Evolutionary conservation across 1,284 basidiomycete genomes (phyloP), one percentile per base, ranked within the genome.

Genomic region (Leucoagaricus sp.): DNA sequence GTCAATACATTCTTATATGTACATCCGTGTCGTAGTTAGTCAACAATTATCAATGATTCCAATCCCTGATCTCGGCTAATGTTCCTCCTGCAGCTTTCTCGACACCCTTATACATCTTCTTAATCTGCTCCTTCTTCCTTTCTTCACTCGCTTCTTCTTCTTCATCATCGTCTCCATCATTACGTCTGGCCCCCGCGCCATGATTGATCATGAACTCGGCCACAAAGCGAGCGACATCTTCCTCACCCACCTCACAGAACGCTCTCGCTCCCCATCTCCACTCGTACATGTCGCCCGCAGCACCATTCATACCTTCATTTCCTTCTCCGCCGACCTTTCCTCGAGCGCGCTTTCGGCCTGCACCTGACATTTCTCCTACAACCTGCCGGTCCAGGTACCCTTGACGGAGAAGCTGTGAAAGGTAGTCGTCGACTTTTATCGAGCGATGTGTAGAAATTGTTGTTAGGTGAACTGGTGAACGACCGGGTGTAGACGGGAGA

Each of bases 241-340:
- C 70, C 67, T 93, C 90, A 4, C 89, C 87, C 1, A 93, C 79
- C 68, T 93, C 90, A 47, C 80, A 78, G 42, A 83, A 75, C 5
- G 90, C 85, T n/a, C 91, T 78, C 17, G 77, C 75, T 2, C 89
- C 91, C 90, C 91, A 93, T 5, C 83, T 80, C 89, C 89, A 92
- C 66, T 91, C 87, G 60, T 78, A 86, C 26, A 75, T 75, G 13
- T 60, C 55, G 9, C 52, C 53, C 21, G 52, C 17, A 25, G 36
- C 45, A 17, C 74, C 72, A 7, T 76, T 80, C 33, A 65, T 68
- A 12, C 81, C 81, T 17, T 85, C 82, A n/a, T 50, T 46, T 25
- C 44, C 40, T 23, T 49, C 46, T 19, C 36, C 45, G 9, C 73
- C 74, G 4, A 66, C 75, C 60, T 81, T 79, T 1, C 80, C 75